Evolutionary conservation across 371 early-diverging fungal species (phyloP).

Genomic region (Rhizopus arrhizus): DNA sequence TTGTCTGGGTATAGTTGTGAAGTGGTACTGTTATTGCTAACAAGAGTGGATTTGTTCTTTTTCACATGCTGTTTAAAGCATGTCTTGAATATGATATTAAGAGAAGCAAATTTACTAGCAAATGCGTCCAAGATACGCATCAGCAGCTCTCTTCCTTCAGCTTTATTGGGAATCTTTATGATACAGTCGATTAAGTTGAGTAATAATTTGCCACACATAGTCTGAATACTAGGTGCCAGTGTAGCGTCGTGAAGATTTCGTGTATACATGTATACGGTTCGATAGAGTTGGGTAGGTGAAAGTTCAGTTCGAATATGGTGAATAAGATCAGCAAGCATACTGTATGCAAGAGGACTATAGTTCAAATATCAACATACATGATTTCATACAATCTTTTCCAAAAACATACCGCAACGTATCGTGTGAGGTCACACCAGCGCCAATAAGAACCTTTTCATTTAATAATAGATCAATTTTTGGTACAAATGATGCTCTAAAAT

Average conservation of each 20-base stretch:
- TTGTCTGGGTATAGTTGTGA: slow-evolving; percentile 3
- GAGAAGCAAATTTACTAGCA: slow-evolving; percentile 73
- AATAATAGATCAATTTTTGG: slow-evolving; percentile 86
- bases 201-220: slow-evolving; percentile 94
- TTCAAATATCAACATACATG: background rate
- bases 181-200: slow-evolving; percentile 89
- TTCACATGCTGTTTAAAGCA: slow-evolving; percentile 58
- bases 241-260: slow-evolving; percentile 87
- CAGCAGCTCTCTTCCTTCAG: slow-evolving; percentile 72
- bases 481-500: slow-evolving; percentile 86
- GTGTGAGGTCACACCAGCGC: slow-evolving; percentile 89
- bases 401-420: slow-evolving; percentile 76
- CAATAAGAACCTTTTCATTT: slow-evolving; percentile 89
- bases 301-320: slow-evolving; percentile 91
- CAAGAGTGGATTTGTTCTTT: slow-evolving; percentile 26
- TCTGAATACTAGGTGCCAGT: slow-evolving; percentile 88
- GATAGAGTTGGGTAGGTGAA: slow-evolving; percentile 72
- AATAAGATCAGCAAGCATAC: slow-evolving; percentile 93
- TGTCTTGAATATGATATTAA: slow-evolving; percentile 64
- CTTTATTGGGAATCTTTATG: slow-evolving; percentile 67
- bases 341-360: slow-evolving; percentile 84
- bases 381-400: no score
- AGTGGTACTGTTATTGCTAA: slow-evolving; percentile 3
- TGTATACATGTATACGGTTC: slow-evolving; percentile 87
- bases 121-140: slow-evolving; percentile 86